phyloP scores from a whole-genome alignment of 2,329 filamentous ascomycete genomes.

The Talaromyces rugulosus region DNA sequence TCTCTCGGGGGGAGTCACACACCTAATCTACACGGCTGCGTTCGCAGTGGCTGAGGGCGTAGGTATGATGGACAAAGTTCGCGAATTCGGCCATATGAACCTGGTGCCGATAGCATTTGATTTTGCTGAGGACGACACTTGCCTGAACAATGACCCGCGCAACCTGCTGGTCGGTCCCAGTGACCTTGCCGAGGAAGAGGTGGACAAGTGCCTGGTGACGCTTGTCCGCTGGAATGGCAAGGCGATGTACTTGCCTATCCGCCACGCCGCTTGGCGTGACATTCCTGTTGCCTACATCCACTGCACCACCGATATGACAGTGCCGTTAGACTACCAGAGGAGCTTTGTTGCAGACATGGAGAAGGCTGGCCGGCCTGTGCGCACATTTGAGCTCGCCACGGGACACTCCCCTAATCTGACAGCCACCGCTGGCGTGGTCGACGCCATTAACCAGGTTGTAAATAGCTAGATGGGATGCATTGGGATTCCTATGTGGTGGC shows the following conservation, averaged over 20 bases:
- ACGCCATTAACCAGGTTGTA: conserved; percentile 6
- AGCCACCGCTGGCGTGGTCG: conserved; percentile 1
- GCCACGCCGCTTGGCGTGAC: conserved; percentile 14
- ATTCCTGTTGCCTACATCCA: conserved; percentile 15
- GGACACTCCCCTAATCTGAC: conserved; percentile 13
- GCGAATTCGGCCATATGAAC: conserved; percentile 16
- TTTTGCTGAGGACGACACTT: conserved; percentile 13
- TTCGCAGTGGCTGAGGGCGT: conserved; percentile 28
- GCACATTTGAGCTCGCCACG: conserved; percentile 13
- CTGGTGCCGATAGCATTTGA: conserved; percentile 15
- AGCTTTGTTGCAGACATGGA: conserved; percentile 11
- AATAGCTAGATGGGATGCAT: neutral
- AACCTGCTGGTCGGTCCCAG: conserved; percentile 7
- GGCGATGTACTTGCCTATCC: conserved; percentile 13
- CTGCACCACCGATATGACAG: conserved; percentile 14
- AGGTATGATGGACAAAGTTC: conserved; percentile 21
- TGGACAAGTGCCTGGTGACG: conserved; percentile 4
- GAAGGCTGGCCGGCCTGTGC: conserved; percentile 8
- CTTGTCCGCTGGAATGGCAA: conserved; percentile 16
- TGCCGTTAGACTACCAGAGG: conserved; percentile 15
- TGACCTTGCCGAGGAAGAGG: neutral
- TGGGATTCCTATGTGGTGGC: too few relatives aligned
- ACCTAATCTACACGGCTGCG: conserved; percentile 22
- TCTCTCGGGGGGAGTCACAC: conserved; percentile 21
- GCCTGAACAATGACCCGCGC: conserved; percentile 11